Conservation (phyloP, 2,329 filamentous ascomycete genomes). For the Colletotrichum simmondsii region DNA sequence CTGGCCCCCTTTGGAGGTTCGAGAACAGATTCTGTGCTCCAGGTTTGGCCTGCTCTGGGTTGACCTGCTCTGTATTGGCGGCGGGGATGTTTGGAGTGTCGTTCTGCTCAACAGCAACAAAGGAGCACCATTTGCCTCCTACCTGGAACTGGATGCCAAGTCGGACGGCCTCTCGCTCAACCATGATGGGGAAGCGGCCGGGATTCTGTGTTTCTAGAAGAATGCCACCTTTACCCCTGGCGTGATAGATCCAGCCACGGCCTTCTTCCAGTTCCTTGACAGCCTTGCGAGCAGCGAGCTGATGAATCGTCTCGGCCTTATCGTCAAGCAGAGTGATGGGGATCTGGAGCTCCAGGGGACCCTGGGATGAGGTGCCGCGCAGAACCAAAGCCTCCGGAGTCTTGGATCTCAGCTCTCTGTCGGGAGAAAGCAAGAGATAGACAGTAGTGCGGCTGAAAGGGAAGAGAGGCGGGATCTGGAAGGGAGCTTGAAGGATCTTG, state of each 20-base stretch:
- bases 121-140: constrained; percentile 77
- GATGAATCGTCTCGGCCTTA: constrained; percentile 70
- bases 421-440: constrained; percentile 72
- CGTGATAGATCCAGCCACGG: constrained; percentile 71
- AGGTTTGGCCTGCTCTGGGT: background rate
- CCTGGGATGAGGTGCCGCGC: constrained; percentile 64
- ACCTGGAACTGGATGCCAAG: constrained; percentile 75
- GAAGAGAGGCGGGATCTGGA: constrained; percentile 72
- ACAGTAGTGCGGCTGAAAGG: constrained; percentile 73
- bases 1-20: background rate
- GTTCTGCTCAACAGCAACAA: constrained; percentile 71
- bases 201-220: constrained; percentile 58
- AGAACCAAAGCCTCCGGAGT: constrained; percentile 68
- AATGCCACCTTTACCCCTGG: constrained; percentile 58
- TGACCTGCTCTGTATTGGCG: background rate
- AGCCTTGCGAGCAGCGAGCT: constrained; percentile 76
- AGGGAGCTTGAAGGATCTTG: constrained; percentile 72
- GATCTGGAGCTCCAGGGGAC: constrained; percentile 72
- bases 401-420: constrained; percentile 48
- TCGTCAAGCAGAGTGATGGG: constrained; percentile 63
- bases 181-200: constrained; percentile 67
- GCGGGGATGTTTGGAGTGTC: background rate
- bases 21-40: too few species aligned
- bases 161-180: constrained; percentile 73
- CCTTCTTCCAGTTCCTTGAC: constrained; percentile 77